phyloP scores from a whole-genome alignment of 148 eudicot species.

The Pharnaceum exiguum region DNA sequence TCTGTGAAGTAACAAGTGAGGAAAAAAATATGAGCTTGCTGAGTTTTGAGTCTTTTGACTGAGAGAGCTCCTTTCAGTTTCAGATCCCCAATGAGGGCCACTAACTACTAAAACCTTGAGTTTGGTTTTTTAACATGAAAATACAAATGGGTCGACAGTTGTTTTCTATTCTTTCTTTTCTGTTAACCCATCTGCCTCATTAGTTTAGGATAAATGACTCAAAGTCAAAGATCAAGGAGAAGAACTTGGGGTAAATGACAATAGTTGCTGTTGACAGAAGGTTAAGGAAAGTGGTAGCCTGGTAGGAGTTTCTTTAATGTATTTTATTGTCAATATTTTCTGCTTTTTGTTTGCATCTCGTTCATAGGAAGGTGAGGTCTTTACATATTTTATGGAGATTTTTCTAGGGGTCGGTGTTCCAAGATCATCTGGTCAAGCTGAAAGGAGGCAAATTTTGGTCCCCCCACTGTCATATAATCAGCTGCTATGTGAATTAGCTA shows the following conservation, averaged over 20 bases:
- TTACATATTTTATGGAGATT: not conserved
- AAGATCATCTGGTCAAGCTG: conserved; percentile 12
- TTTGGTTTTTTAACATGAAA: not conserved
- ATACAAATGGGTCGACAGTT: not conserved
- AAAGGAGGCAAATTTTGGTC: conserved; percentile 13
- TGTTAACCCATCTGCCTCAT: not conserved
- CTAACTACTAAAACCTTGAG: not conserved
- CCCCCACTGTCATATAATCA: not conserved
- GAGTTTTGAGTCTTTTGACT: conserved; percentile 2
- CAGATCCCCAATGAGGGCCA: conserved; percentile 18
- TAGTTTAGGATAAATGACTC: conserved; percentile 9
- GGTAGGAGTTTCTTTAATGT: not conserved
- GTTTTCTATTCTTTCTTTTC: not conserved
- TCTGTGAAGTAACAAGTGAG: conserved; percentile 10
- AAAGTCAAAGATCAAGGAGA: conserved; percentile 17
- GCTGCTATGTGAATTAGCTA: not conserved
- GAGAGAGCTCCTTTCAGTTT: conserved; percentile 17
- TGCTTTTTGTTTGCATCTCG: conserved; percentile 5
- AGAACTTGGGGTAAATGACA: not conserved
- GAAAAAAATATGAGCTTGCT: no score
- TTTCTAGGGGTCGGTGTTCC: conserved; percentile 13
- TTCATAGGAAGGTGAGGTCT: conserved; percentile 17
- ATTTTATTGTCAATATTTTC: not conserved
- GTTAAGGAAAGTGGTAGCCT: conserved; percentile 9
- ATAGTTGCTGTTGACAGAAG: conserved; percentile 10